Evolutionary conservation across 139 green algal species (phyloP).

Genomic region (Zygnema cylindricum): DNA sequence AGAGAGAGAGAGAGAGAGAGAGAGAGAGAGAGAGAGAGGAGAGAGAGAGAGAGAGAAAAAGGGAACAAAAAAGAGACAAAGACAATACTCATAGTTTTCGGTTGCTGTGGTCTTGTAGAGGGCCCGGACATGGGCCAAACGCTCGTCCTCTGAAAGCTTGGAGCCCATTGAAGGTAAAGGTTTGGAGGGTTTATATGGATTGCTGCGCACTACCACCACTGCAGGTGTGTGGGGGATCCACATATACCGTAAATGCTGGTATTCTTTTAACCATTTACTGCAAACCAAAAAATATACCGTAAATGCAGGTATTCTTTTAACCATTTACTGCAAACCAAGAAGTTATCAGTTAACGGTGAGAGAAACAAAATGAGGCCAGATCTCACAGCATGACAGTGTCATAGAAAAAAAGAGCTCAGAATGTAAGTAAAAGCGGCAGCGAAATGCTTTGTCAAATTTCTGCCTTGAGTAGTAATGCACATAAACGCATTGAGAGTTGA

Average conservation of each 20-base stretch:
- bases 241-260: constrained; percentile 94
- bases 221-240: constrained; percentile 95
- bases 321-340: constrained; percentile 64
- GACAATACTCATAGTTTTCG: not conserved
- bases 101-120: constrained; percentile 41
- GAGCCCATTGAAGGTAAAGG: not conserved
- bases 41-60: constrained; percentile 3
- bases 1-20: constrained; percentile 8
- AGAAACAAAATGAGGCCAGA: not conserved
- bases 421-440: too few species aligned
- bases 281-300: constrained; percentile 79
- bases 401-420: too few species aligned
- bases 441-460: too few species aligned
- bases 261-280: constrained; percentile 73
- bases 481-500: too few species aligned
- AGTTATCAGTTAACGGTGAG: constrained; percentile 87
- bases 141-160: constrained; percentile 37
- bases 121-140: constrained; percentile 35
- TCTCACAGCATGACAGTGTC: too few species aligned
- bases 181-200: constrained; percentile 19
- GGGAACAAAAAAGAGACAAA: too few species aligned
- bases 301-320: constrained; percentile 82
- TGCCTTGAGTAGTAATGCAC: too few species aligned
- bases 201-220: constrained; percentile 64
- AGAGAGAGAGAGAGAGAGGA: constrained; percentile 3